Percentiles rank a stretch among this genome's conserved stretches.
These are phyloP conservation scores for Dactylellina cionopaga DNA, from an alignment of 2,329 filamentous ascomycete genomes.

Conservation along the genomic window DNA sequence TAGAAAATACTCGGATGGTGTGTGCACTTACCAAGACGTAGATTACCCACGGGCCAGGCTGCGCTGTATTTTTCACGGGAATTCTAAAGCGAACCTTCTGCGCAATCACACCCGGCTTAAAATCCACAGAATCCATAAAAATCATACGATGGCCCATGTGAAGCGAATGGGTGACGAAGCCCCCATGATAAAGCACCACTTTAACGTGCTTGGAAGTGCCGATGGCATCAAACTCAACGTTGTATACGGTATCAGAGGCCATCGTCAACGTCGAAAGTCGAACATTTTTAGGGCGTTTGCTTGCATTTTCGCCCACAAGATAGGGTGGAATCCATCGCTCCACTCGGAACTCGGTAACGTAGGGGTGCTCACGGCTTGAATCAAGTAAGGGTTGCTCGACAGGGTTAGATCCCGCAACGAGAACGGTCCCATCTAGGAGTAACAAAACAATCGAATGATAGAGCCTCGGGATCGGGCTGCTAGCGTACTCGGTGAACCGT, in stretches of 20 bases:
- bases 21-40: slow-evolving; percentile 65
- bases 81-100: slow-evolving; percentile 67
- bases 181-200: slow-evolving; percentile 68
- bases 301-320: slow-evolving; percentile 65
- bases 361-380: slow-evolving; percentile 64
- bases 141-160: slow-evolving; percentile 72
- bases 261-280: slow-evolving; percentile 63
- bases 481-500: slow-evolving; percentile 64
- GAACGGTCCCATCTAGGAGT: slow-evolving; percentile 69
- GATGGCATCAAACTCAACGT: slow-evolving; percentile 64
- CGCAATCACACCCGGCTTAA: slow-evolving; percentile 60
- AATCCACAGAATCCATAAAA: slow-evolving; percentile 66
- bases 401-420: slow-evolving; percentile 71
- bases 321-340: slow-evolving; percentile 72
- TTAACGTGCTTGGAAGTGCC: slow-evolving; percentile 63
- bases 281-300: slow-evolving; percentile 65
- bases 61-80: slow-evolving; percentile 68
- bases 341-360: slow-evolving; percentile 70
- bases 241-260: slow-evolving; percentile 63
- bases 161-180: slow-evolving; percentile 70
- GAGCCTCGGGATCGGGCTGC: slow-evolving; percentile 64
- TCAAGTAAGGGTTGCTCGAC: slow-evolving; percentile 68
- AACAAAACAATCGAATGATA: slow-evolving; percentile 72
- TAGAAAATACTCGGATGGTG: neutral
- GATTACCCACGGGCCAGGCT: slow-evolving; percentile 70